Base-by-base conservation (phyloP, 495 filamentous ascomycete genomes). In the Astrothelium macrocarpum region DNA sequence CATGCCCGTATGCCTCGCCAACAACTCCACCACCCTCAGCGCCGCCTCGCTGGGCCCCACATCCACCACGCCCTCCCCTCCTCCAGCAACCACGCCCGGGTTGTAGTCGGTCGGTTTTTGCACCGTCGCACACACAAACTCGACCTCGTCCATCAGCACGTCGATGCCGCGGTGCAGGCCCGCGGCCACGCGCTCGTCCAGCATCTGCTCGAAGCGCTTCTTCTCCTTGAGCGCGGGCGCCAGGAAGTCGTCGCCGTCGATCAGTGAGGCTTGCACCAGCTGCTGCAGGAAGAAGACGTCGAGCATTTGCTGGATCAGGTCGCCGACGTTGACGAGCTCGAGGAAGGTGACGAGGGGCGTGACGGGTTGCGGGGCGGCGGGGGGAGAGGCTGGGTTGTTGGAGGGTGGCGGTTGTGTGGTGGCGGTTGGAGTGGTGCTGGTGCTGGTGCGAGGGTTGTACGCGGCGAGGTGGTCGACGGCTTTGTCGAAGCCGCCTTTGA, bases 281-380 rank as follows among this genome's bases (percentile, higher is more conserved):
- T 97, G 93, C 71, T 96, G 92, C 73, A 95, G 89, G 74, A 95
- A 99, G 75, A 99, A 99, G 23, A 99, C 91, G 70, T 99, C 95
- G 62, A 99, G 83, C 95, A 99, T 99, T 71, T 99, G 95, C 59
- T 95, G 88, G 65, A 99, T 99, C 20, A 99, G 82, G 74, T 99
- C 95, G 60, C 95, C 95, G 2, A 99, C 91, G 71, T 97, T 97
- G 70, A 97, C 95, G 60, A 99, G 82, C 73, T 99, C 95, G 53
- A 99, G 82, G 69, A 99, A 99, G 5, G 90, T 97, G 14, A 97
- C 90, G 0, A 99, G 81, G 1, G 95, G 95, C 53, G 90, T 90
- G 26, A 97, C 94, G 12, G 12, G 20, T 18, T 14, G 49, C 5
- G 49, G 12, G 49, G 5, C 25, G 25, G 12, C 20, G 5, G 45